A percentile compares a stretch with the other conserved stretches of the same genome.
Evolutionary conservation across 2,329 filamentous ascomycete genomes (phyloP).

Genomic region (Colletotrichum lini): DNA sequence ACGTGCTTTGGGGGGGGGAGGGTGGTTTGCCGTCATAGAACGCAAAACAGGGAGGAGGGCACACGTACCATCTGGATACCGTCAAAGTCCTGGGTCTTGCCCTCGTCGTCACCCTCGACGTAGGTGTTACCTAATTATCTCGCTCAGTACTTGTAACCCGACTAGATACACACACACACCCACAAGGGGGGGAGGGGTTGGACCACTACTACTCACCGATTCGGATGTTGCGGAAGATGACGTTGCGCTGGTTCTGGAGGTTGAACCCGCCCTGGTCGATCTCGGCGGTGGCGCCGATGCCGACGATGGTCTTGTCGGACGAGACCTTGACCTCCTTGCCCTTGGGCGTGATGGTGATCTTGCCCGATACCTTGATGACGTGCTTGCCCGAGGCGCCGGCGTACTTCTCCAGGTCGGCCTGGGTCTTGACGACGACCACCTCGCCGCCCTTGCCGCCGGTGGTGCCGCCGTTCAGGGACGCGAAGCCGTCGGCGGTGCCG

Average conservation of each 20-base stretch:
- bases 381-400: slow-evolving; percentile 43
- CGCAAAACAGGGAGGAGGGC: not conserved
- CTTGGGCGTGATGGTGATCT: slow-evolving; percentile 44
- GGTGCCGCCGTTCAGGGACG: slow-evolving; percentile 46
- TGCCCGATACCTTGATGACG: slow-evolving; percentile 46
- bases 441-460: slow-evolving; percentile 45
- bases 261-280: slow-evolving; percentile 46
- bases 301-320: slow-evolving; percentile 47
- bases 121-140: slow-evolving; percentile 22
- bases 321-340: slow-evolving; percentile 44
- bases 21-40: accelerated
- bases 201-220: slow-evolving; percentile 38
- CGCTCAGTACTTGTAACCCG: not conserved
- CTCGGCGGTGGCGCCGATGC: slow-evolving; percentile 45
- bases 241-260: slow-evolving; percentile 44
- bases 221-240: slow-evolving; percentile 47
- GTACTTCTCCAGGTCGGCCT: slow-evolving; percentile 46
- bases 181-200: no score
- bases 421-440: slow-evolving; percentile 43
- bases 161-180: no score
- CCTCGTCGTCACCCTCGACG: slow-evolving; percentile 42
- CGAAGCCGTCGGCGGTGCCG: slow-evolving; percentile 43
- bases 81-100: slow-evolving; percentile 46
- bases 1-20: not conserved
- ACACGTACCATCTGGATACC: slow-evolving; percentile 45